phyloP scores from a whole-genome alignment of 768 basidiomycete genomes.

The Pulveroboletus sp. region DNA sequence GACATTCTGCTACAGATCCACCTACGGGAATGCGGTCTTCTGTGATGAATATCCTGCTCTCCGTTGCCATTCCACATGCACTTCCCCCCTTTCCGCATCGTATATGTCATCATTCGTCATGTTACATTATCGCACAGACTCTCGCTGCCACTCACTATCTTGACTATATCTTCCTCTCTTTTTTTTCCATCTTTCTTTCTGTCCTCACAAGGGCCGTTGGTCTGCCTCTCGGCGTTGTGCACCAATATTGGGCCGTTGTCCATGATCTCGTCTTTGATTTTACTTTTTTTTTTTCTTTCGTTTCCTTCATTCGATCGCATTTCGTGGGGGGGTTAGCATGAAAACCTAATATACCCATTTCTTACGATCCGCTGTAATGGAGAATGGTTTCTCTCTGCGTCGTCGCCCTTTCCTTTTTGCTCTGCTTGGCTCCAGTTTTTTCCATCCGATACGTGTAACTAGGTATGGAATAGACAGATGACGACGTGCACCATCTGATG shows the following conservation, averaged over 20 bases:
- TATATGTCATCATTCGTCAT: conserved; percentile 26
- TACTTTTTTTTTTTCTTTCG: background rate
- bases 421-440: conserved; percentile 1
- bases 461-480: conserved; percentile 14
- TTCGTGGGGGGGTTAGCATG: conserved; percentile 15
- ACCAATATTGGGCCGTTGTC: conserved; percentile 5
- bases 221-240: background rate
- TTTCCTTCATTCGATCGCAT: background rate
- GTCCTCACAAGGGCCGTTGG: background rate
- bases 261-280: conserved; percentile 8
- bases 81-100: conserved; percentile 8
- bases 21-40: conserved; percentile 80
- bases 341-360: conserved; percentile 26
- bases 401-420: conserved; percentile 1
- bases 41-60: conserved; percentile 30
- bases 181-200: conserved; percentile 1
- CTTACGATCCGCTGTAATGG: conserved; percentile 22
- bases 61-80: background rate
- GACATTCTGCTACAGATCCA: conserved; percentile 87
- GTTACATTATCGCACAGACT: conserved; percentile 26
- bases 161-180: conserved; percentile 16
- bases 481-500: background rate
- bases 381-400: conserved; percentile 4
- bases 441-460: conserved; percentile 14
- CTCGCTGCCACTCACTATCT: conserved; percentile 19